These are phyloP conservation scores for Primulina tabacum DNA, from an alignment of 257 asterid genomes.

Conservation along the genomic window DNA sequence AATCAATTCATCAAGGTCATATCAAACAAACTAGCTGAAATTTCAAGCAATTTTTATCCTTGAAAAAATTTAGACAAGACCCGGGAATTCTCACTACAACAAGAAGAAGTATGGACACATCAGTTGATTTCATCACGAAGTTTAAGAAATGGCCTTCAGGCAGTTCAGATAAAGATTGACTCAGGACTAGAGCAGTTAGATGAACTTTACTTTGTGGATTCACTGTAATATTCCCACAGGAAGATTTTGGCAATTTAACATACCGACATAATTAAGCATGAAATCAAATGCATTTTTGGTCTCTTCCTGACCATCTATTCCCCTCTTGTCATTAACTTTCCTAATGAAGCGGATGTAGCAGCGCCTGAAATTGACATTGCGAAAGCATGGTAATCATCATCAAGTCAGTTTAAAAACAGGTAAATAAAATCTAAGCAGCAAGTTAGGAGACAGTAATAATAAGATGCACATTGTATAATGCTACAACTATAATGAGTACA, in stretches of 20 bases:
- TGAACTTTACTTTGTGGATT: conserved; percentile 7
- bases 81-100: neutral
- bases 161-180: neutral
- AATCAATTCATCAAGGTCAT: neutral
- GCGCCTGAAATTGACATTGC: conserved; percentile 57
- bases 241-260: conserved; percentile 20
- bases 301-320: conserved; percentile 89
- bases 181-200: neutral
- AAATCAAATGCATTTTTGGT: conserved; percentile 92
- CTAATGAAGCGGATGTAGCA: conserved; percentile 90
- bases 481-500: conserved; percentile 3
- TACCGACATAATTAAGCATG: conserved; percentile 89
- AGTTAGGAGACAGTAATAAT: neutral
- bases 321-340: conserved; percentile 82
- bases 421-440: neutral
- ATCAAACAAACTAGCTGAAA: neutral
- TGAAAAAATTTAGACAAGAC: conserved; percentile 1
- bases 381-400: conserved; percentile 17
- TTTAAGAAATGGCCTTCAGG: neutral
- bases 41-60: neutral
- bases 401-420: neutral
- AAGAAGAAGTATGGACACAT: neutral
- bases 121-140: neutral
- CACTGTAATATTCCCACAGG: conserved; percentile 2
- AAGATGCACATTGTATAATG: neutral